Evolutionary conservation across 768 basidiomycete species (phyloP).

Genomic region (Hygrocybe punicea): DNA sequence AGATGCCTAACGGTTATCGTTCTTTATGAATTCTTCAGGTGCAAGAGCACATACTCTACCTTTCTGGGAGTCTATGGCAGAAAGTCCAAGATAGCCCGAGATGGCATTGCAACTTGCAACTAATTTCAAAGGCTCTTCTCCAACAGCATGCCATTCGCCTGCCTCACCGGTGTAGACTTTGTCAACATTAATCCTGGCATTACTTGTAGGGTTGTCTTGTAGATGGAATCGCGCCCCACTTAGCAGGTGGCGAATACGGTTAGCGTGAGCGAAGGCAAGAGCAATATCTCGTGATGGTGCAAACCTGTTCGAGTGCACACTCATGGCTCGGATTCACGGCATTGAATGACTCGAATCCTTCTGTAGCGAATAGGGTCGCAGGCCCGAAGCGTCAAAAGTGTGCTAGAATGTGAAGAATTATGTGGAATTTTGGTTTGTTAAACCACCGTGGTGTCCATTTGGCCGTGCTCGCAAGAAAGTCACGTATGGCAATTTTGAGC

Average conservation of each 20-base stretch:
- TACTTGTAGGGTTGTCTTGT: too few species aligned
- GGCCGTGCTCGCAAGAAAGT: conserved; percentile 34
- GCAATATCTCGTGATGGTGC: conserved; percentile 35
- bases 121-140: not conserved
- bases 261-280: conserved; percentile 21
- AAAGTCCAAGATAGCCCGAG: not conserved
- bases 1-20: not conserved
- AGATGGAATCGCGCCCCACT: conserved; percentile 19
- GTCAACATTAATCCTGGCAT: too few species aligned
- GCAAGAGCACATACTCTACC: not conserved
- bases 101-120: not conserved
- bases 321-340: conserved; percentile 30
- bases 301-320: conserved; percentile 35
- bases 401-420: conserved; percentile 35
- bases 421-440: conserved; percentile 46
- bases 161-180: too few species aligned
- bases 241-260: conserved; percentile 26
- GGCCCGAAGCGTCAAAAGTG: conserved; percentile 42
- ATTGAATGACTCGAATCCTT: conserved; percentile 44
- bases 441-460: conserved; percentile 33
- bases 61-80: not conserved
- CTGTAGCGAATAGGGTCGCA: conserved; percentile 43
- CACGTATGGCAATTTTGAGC: conserved; percentile 31
- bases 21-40: not conserved
- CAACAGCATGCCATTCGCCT: not conserved